Base-by-base conservation (phyloP, 192 early-diverging fungal species). In the Coemansia sp. region DNA sequence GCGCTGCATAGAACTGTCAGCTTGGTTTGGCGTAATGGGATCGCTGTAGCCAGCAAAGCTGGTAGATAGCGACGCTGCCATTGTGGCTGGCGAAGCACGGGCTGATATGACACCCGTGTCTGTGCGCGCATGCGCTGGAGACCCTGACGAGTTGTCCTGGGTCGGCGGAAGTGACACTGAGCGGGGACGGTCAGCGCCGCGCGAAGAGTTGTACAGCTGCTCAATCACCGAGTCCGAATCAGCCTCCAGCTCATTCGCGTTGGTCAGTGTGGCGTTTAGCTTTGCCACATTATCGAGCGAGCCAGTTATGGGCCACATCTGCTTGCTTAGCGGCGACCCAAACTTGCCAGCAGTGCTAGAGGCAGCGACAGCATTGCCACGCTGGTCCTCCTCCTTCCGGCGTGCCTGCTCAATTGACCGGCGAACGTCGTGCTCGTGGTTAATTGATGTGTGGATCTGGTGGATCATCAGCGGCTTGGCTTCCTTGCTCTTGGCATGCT, bases 361-460 rank as follows among this genome's bases (percentile, higher is more conserved):
- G 15, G 50, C 25, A 20, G 61, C 25, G 15, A 56, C 38, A 9
- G 53, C 36, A 18, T 58, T n/a, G 18, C 38, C 36, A 1, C 53
- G 28, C 46, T 31, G 68, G 62, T 68, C 68, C 46, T 74, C 73
- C 60, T 71, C 66, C 34, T 52, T 54, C 38, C 60, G 60, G 21
- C 78, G 72, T 15, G 58, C 56, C 47, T 74, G 60, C 62, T 81
- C 78, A 31, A 71, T 63, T 24, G 78, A 81, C 38, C 63, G 52
- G 25, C 78, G 78, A 15, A 63, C 73, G 46, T 73, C 78, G 46
- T 74, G 72, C 55, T 81, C 78, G 52, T 81, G 78, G 18, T 71
- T 71, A 10, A 81, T 67, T 21, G 78, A 74, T 12, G 78, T 74
- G 36, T 81, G 78, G 49, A 81, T 71, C 64, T 81, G 78, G 62